Evolutionary conservation across 257 asterid species (phyloP), one percentile per base, ranked within the genome.

Genomic region (Salvia hispanica): DNA sequence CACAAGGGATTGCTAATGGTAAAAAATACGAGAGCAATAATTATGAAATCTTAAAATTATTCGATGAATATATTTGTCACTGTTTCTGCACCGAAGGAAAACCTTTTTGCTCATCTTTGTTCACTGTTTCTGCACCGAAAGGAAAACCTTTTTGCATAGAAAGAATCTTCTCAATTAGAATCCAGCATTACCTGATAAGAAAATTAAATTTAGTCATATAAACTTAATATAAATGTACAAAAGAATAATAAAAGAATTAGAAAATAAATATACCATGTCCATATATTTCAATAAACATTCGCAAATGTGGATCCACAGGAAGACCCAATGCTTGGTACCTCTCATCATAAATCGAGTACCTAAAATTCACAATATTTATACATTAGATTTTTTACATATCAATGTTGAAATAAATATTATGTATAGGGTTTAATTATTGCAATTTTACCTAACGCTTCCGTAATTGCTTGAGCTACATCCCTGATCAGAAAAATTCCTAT

Each of bases 291-390:
- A 52, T 59, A 48, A 71, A 76, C 36, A 66, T 34, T 18, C 80
- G 73, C 15, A 71, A 33, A 66, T 76, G 80, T 59, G 80, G 80
- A 61, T 76, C 80, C 53, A 71, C 67, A 10, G 57, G 74, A 59
- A 65, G 57, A 31, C 68, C 81, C 18, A 77, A 11, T 33, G 48
- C 53, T 39, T 33, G 59, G 55, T 76, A 76, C 33, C 67, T 76
- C 48, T 45, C 70, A 61, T 76, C 80, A 47, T 76, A 76, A 63
- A 72, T n/a, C 6, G 77, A 21, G 55, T 36, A 76, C 80, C 70
- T 70, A 58, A 11, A 70, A 15, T 44, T 6, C 11, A 40, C 3
- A 61, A 51, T n/a, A 21, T 52, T 13, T 0, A 1, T 18, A 18
- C 34, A 54, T 53, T 4, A 21, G 0, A 9, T 54, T 11, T 4